Evolutionary conservation across 225 moss, liverwort and hornwort species (phyloP).

Genomic region (Asterella californica): DNA sequence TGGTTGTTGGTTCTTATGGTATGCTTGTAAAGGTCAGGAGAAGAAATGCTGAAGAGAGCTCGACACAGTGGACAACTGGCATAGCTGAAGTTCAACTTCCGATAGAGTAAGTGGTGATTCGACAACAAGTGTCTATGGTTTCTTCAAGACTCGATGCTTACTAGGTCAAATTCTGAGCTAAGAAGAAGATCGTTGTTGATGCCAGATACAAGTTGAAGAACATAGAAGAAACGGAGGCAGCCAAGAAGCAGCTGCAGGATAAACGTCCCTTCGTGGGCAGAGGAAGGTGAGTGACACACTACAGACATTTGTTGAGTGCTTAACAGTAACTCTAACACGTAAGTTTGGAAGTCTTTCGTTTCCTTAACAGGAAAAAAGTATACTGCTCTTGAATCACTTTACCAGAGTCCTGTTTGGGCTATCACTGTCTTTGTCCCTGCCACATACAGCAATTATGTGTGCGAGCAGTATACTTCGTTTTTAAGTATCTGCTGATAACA

Average conservation of each 20-base stretch:
- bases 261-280: constrained; percentile 86
- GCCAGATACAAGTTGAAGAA: constrained; percentile 87
- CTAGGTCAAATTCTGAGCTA: not conserved
- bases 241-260: constrained; percentile 91
- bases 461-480: not conserved
- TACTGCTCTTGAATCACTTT: too few relatives aligned
- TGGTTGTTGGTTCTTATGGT: not conserved
- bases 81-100: constrained; percentile 95
- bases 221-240: constrained; percentile 96
- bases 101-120: constrained; percentile 56
- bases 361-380: too few relatives aligned
- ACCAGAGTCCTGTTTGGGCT: not conserved
- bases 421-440: not conserved
- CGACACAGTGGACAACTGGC: constrained; percentile 99
- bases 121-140: not conserved
- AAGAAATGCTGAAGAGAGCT: constrained; percentile 95
- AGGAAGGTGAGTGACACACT: constrained; percentile 41
- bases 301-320: not conserved
- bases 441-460: not conserved
- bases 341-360: not conserved
- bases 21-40: constrained; percentile 56
- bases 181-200: not conserved
- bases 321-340: not conserved
- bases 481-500: not conserved
- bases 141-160: not conserved